phyloP scores from a whole-genome alignment of 1,139 yeast species.

The Taiozyma sp. region DNA sequence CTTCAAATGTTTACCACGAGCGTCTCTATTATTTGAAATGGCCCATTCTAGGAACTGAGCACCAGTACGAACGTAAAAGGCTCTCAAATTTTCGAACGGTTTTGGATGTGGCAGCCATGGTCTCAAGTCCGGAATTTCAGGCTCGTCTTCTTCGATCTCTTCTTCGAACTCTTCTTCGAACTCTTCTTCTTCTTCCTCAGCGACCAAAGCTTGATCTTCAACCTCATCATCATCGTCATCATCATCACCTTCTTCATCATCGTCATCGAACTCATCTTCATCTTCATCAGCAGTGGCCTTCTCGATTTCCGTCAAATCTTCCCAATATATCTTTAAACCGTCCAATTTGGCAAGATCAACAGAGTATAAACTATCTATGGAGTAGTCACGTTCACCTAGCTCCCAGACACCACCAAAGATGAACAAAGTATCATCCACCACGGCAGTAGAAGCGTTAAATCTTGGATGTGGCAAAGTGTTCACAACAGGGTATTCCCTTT shows the following conservation, averaged over 20 bases:
- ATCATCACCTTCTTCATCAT: slow-evolving; percentile 62
- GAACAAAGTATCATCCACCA: slow-evolving; percentile 77
- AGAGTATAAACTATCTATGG: slow-evolving; percentile 80
- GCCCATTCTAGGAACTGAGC: slow-evolving; percentile 91
- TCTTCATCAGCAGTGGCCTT: slow-evolving; percentile 50
- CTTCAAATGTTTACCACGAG: slow-evolving; percentile 89
- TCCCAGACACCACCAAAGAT: slow-evolving; percentile 95
- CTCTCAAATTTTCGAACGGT: slow-evolving; percentile 82
- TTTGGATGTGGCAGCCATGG: slow-evolving; percentile 98
- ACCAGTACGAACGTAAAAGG: slow-evolving; percentile 83
- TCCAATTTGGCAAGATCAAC: slow-evolving; percentile 84
- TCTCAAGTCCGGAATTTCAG: slow-evolving; percentile 81
- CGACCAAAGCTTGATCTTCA: slow-evolving; percentile 43
- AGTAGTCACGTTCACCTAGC: slow-evolving; percentile 78
- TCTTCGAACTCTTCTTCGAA: slow-evolving; percentile 50
- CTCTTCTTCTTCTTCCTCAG: slow-evolving; percentile 51
- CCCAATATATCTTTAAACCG: slow-evolving; percentile 90
- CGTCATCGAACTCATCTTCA: slow-evolving; percentile 57
- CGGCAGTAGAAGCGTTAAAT: slow-evolving; percentile 83
- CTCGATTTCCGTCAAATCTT: slow-evolving; percentile 64
- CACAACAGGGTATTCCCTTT: slow-evolving; percentile 49
- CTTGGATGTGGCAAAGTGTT: slow-evolving; percentile 80
- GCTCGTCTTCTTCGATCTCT: slow-evolving; percentile 54
- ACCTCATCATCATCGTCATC: slow-evolving; percentile 56
- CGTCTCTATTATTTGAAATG: slow-evolving; percentile 74